phyloP scores from a whole-genome alignment of 2,329 filamentous ascomycete genomes.

The Davidsoniella virescens region DNA sequence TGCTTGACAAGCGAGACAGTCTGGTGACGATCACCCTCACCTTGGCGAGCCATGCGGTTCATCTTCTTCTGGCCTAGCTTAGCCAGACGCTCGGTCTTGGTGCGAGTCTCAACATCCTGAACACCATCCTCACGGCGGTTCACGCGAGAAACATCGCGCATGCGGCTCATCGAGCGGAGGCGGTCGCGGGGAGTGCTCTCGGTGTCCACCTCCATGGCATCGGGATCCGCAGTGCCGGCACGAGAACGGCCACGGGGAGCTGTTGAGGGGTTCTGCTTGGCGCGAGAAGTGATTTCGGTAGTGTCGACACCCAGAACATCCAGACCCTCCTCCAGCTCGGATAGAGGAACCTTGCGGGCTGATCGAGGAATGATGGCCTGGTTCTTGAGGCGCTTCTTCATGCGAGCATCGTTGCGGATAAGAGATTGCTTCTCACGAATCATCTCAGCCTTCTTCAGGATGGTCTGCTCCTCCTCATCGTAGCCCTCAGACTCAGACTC shows the following conservation, averaged over 20 bases:
- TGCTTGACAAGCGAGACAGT: conserved; percentile 74
- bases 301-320: conserved; percentile 77
- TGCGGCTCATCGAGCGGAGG: conserved; percentile 52
- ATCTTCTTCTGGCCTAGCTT: conserved; percentile 95
- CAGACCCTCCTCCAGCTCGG: conserved; percentile 73
- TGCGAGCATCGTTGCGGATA: conserved; percentile 84
- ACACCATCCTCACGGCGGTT: conserved; percentile 70
- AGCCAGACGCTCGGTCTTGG: conserved; percentile 69
- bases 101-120: conserved; percentile 44
- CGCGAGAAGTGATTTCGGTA: conserved; percentile 54
- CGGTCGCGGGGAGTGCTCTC: conserved; percentile 34
- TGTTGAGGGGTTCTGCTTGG: conserved; percentile 42
- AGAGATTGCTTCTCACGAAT: conserved; percentile 90
- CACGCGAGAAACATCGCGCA: conserved; percentile 30
- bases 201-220: conserved; percentile 60
- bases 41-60: conserved; percentile 94
- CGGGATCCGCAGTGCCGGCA: conserved; percentile 44
- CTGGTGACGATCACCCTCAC: conserved; percentile 87
- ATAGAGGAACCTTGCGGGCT: conserved; percentile 62
- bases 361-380: conserved; percentile 80
- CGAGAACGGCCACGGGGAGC: conserved; percentile 55
- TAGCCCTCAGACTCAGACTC: conserved; percentile 70
- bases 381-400: conserved; percentile 97
- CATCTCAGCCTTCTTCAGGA: conserved; percentile 78
- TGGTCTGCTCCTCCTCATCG: conserved; percentile 75